phyloP scores from a whole-genome alignment of 2,329 filamentous ascomycete genomes.

The Davidsoniella australis region DNA sequence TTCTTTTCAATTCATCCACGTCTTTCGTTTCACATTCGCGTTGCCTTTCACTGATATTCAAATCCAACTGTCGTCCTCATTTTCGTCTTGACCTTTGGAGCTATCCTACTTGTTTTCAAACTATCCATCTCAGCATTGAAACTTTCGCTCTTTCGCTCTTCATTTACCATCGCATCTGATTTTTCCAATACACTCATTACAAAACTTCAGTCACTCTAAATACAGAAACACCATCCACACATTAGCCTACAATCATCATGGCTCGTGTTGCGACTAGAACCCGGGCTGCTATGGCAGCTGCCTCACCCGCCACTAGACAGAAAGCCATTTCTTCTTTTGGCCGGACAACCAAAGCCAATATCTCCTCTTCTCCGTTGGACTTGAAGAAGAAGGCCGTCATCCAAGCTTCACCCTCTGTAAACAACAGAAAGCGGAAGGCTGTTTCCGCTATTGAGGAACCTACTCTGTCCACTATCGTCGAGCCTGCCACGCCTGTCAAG shows the following conservation, averaged over 20 bases:
- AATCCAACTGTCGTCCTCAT: background rate
- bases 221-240: background rate
- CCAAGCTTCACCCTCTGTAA: conserved; percentile 14
- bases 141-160: background rate
- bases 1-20: background rate
- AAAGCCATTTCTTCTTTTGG: conserved; percentile 8
- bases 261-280: conserved; percentile 12
- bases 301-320: conserved; percentile 6
- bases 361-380: conserved; percentile 13
- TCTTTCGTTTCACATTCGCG: background rate
- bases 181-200: no score
- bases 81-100: background rate
- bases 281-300: conserved; percentile 6
- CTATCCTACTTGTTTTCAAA: background rate
- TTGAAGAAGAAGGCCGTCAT: conserved; percentile 19
- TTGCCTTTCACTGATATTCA: background rate
- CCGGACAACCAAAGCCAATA: conserved; percentile 15
- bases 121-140: background rate
- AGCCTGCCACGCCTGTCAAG: conserved; percentile 8
- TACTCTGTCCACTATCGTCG: conserved; percentile 7
- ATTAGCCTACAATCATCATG: conserved; percentile 5
- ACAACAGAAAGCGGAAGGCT: conserved; percentile 25
- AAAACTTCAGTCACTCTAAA: no score
- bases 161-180: background rate
- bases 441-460: conserved; percentile 16